Base-by-base conservation (phyloP, 129 eudicot species). In the Glebionis coronaria region DNA sequence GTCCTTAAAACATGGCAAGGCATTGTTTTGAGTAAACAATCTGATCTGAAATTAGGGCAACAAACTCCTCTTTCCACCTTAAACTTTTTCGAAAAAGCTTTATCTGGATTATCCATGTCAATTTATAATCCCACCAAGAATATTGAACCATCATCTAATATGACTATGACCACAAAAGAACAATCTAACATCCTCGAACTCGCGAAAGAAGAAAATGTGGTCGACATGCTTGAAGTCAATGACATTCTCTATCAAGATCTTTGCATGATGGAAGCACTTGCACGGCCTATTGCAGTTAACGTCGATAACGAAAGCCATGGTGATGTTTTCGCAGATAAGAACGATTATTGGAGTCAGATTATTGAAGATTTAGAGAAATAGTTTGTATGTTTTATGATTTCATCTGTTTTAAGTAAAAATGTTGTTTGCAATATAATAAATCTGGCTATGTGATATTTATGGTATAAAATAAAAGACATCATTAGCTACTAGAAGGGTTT, bases 1-100 rank as follows among this genome's bases (percentile, higher is more conserved):
- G 55, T 75, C 28, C 74, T 74, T 58, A 71, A 74, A 65, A 73
- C 69, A 57, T 80, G 84, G 76, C 76, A 74, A 70, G 71, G 15
- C 64, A 31, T 25, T 44, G n/a, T 5, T 15, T 31, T 10, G 11
- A 19, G 28, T 5, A 51, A 55, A 38, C 28, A 13, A 46, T 44
- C 60, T 12, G 4, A 28, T 21, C 29, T 67, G 0, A 29, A 50
- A n/a, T n/a, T n/a, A 67, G 28, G 28, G 46, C n/a, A 46, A 51
- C 71, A 67, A 67, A 52, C 71, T 29, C 71, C 61, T 15, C n/a
- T 31, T 61, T 44, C 35, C 27, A 67, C 46, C 27, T 50, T 49
- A 29, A 51, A 49, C 11, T 27, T 15, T n/a, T 50, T 64, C 25
- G 69, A 64, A 66, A 66, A 25, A 7, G 46, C 71, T 28, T 23